Base-by-base conservation (phyloP, 2,329 filamentous ascomycete genomes). In the Zymoseptoria pseudotritici region DNA sequence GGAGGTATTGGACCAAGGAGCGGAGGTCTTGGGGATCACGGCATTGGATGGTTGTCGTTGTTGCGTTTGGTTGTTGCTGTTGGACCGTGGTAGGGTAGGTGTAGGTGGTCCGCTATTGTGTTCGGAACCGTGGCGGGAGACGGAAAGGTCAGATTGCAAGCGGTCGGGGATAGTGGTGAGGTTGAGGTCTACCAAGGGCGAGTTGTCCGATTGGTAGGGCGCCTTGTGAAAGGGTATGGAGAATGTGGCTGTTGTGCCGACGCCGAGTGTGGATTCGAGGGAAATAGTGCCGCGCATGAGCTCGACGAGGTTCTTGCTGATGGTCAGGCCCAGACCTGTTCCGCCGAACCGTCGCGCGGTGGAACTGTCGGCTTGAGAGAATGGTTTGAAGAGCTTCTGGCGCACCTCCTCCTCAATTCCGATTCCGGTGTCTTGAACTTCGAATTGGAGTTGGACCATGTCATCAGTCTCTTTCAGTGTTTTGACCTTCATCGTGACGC, bases 361-460 rank as follows among this genome's bases (percentile, higher is more conserved):
- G 3, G 88, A 91, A 1, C 88, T 85, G 69, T 93, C 90, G 4
- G 89, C 89, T 72, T 94, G 90, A 62, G 86, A 89, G 72, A 93
- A 94, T 0, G 90, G 89, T 64, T 87, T 86, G 75, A 93, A 94
- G 0, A 93, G 78, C 46, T 82, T 82, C 67, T 85, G 86, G 19
- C 85, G 82, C 4, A 91, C 87, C 58, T 90, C 86, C 54, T 91
- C 86, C 64, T 91, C 87, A 31, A 93, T 92, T 3, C 89, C 89
- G 55, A 93, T 91, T 0, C 90, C 89, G 0, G 87, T 90, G 65
- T 94, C 90, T 71, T 89, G 83, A 5, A 94, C 82, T 0, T 82
- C 82, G 66, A 93, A 92, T 55, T 83, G 84, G 50, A 92, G 82
- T 51, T 86, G 82, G 24, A 89, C 83, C 0, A 77, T 82, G 7